Evolutionary conservation across 805 yeast genomes (phyloP).

Genomic region (Myxozyma geophila): DNA sequence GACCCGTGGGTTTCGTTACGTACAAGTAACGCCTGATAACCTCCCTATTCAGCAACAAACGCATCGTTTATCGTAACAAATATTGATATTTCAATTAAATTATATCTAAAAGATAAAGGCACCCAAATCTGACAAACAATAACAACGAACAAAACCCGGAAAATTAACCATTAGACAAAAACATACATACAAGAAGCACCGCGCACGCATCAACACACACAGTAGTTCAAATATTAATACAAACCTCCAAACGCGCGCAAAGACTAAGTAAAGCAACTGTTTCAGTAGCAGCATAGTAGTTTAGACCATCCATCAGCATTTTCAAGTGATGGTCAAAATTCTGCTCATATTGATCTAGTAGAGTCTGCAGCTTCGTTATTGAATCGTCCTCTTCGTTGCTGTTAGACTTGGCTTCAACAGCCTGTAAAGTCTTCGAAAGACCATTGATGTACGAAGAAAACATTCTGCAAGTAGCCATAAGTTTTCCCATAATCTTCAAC

Average conservation of each 20-base stretch:
- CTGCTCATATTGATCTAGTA: constrained; percentile 43
- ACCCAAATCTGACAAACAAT: no score
- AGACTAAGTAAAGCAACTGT: constrained; percentile 50
- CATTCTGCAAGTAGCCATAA: constrained; percentile 46
- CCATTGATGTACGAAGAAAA: constrained; percentile 55
- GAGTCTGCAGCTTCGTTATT: constrained; percentile 41
- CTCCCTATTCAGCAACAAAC: no score
- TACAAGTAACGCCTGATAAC: no score
- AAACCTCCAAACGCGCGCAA: constrained; percentile 48
- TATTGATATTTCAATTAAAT: no score
- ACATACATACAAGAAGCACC: not conserved
- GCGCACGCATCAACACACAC: not conserved
- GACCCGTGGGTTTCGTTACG: no score
- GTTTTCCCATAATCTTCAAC: constrained; percentile 44
- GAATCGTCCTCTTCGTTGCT: constrained; percentile 50
- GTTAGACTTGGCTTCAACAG: constrained; percentile 42
- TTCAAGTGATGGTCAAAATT: constrained; percentile 51
- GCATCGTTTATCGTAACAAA: no score
- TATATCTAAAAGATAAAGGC: no score
- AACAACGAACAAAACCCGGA: no score
- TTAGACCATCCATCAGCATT: constrained; percentile 50
- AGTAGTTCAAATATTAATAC: constrained; percentile 15
- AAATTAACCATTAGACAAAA: not conserved
- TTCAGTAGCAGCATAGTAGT: constrained; percentile 52
- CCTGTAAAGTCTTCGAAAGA: constrained; percentile 60